Evolutionary conservation across 805 yeast species (phyloP).

Genomic region (Cyberlindnera samutprakarnensis): DNA sequence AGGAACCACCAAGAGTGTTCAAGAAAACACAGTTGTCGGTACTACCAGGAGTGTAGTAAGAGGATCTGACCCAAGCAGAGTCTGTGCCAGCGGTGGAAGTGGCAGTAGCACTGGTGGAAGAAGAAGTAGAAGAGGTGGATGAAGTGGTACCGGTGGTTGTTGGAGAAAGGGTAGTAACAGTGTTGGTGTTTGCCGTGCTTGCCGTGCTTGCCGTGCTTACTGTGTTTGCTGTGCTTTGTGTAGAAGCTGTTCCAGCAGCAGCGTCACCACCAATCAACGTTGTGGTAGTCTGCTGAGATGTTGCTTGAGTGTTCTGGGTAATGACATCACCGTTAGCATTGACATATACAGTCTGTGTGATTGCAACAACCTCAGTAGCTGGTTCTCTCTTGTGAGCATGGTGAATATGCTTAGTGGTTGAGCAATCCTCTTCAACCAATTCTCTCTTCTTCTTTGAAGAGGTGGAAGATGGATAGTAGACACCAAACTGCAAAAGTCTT

Average conservation of each 20-base stretch:
- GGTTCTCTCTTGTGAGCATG: constrained; percentile 51
- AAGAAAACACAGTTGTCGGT: constrained; percentile 71
- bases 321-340: constrained; percentile 43
- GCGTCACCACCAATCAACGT: constrained; percentile 7
- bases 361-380: constrained; percentile 57
- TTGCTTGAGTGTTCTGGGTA: constrained; percentile 23
- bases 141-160: constrained; percentile 23
- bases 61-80: constrained; percentile 62
- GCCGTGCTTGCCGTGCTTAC: too few species aligned
- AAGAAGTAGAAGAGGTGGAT: constrained; percentile 25
- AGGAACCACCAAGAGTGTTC: constrained; percentile 83
- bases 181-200: too few species aligned
- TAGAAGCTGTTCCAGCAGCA: constrained; percentile 2
- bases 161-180: constrained; percentile 5
- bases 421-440: constrained; percentile 24
- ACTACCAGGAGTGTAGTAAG: constrained; percentile 71
- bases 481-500: constrained; percentile 77
- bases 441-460: constrained; percentile 36
- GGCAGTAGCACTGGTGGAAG: constrained; percentile 24
- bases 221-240: too few species aligned
- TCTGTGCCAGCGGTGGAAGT: constrained; percentile 28
- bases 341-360: constrained; percentile 72
- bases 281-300: constrained; percentile 11
- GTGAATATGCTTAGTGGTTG: constrained; percentile 31
- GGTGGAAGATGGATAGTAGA: constrained; percentile 62